Evolutionary conservation across 352 stramenopile species (phyloP).

Genomic region (Pseudoperonospora humuli): DNA sequence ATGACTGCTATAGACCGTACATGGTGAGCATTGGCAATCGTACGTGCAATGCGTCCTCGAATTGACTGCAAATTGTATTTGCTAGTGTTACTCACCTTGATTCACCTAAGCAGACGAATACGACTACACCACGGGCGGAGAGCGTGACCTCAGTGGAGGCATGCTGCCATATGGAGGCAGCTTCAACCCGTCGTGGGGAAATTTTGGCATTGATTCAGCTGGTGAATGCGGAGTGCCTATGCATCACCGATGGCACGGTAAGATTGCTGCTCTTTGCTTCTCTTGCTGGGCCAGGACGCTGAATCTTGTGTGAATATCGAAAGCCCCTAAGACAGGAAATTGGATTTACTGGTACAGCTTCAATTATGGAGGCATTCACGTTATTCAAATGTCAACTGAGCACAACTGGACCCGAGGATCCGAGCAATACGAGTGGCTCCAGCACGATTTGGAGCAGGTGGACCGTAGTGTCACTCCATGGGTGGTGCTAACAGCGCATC

Average conservation of each 20-base stretch:
- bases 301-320: conserved; percentile 2
- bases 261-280: not conserved
- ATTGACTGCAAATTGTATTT: not conserved
- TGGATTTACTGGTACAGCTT: conserved; percentile 88
- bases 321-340: conserved; percentile 54
- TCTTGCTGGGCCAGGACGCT: not conserved
- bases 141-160: conserved; percentile 47
- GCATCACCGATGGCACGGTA: conserved; percentile 62
- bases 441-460: conserved; percentile 64
- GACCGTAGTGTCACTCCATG: conserved; percentile 83
- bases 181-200: conserved; percentile 61
- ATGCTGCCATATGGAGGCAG: conserved; percentile 31
- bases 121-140: conserved; percentile 47
- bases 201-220: conserved; percentile 51
- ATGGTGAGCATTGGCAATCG: conserved; percentile 77
- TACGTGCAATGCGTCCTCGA: conserved; percentile 20
- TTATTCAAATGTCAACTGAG: conserved; percentile 87
- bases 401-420: conserved; percentile 85
- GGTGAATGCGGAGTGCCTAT: conserved; percentile 66
- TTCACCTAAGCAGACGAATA: conserved; percentile 45
- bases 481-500: conserved; percentile 87
- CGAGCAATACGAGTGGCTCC: conserved; percentile 82
- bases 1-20: conserved; percentile 36
- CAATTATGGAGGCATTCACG: conserved; percentile 79
- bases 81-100: not conserved